A percentile compares a stretch with the other conserved stretches of the same genome.
Conservation (phyloP, 768 basidiomycete species). For the Omphalotus guepiniiformis region DNA sequence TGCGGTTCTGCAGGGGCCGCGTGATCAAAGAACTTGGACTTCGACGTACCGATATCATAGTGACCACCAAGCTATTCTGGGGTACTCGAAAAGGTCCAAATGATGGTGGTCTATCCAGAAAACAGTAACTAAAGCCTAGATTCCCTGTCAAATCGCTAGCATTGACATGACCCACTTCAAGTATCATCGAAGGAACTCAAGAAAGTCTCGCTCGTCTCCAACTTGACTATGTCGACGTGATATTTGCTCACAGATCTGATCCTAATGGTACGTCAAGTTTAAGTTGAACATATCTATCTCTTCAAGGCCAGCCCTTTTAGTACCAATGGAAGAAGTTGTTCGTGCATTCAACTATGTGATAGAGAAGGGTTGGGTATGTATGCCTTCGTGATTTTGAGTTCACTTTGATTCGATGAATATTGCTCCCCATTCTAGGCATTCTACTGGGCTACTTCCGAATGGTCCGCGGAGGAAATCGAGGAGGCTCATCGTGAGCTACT, state of each 20-base stretch:
- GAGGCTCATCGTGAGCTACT: slow-evolving; percentile 52
- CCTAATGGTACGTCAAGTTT: slow-evolving; percentile 37
- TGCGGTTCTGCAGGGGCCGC: slow-evolving; percentile 44
- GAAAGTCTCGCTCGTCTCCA: slow-evolving; percentile 63
- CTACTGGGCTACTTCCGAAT: slow-evolving; percentile 79
- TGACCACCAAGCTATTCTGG: slow-evolving; percentile 84
- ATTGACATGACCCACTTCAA: slow-evolving; percentile 18
- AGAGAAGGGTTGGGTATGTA: slow-evolving; percentile 57
- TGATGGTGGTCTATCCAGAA: slow-evolving; percentile 49
- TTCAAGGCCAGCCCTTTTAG: slow-evolving; percentile 17
- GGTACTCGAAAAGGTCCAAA: slow-evolving; percentile 60
- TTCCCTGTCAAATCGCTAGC: neutral
- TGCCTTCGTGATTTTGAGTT: neutral
- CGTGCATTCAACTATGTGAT: slow-evolving; percentile 80
- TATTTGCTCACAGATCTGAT: slow-evolving; percentile 70
- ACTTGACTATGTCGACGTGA: slow-evolving; percentile 72
- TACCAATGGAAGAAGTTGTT: slow-evolving; percentile 74
- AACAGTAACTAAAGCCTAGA: slow-evolving; percentile 41
- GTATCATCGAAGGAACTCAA: slow-evolving; percentile 72
- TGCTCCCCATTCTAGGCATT: slow-evolving; percentile 43
- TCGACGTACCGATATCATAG: slow-evolving; percentile 61
- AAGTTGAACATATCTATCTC: neutral
- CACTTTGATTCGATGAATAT: too few species aligned
- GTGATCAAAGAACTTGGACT: slow-evolving; percentile 71
- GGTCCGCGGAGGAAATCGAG: slow-evolving; percentile 67